phyloP scores from a whole-genome alignment of 1,284 basidiomycete species.

The Ganoderma meredithae region DNA sequence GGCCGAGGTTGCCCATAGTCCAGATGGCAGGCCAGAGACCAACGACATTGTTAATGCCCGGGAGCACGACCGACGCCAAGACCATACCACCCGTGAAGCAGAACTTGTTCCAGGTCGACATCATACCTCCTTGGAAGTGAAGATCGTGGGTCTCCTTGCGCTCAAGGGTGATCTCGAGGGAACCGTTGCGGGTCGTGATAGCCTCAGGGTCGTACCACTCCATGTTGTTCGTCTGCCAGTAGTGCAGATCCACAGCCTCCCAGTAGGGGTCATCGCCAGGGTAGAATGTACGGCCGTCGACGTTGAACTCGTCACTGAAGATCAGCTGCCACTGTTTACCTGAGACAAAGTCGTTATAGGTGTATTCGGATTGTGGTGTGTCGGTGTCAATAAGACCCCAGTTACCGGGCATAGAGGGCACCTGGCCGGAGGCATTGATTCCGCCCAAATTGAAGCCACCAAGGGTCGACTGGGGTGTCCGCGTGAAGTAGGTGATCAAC shows the following conservation, averaged over 20 bases:
- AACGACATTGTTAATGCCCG: constrained; percentile 67
- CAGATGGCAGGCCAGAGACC: constrained; percentile 66
- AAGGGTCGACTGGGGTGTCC: constrained; percentile 53
- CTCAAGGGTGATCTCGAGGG: constrained; percentile 81
- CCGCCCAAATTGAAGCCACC: constrained; percentile 86
- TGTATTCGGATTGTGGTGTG: constrained; percentile 71
- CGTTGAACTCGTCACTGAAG: constrained; percentile 92
- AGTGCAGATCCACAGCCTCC: constrained; percentile 76
- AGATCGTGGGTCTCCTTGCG: constrained; percentile 75
- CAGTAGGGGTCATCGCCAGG: constrained; percentile 68
- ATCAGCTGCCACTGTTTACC: constrained; percentile 67
- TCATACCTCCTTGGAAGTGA: constrained; percentile 76
- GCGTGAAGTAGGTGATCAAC: constrained; percentile 74
- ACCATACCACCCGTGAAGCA: constrained; percentile 92
- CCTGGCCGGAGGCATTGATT: constrained; percentile 83
- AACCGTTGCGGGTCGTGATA: constrained; percentile 80
- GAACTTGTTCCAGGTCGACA: constrained; percentile 90
- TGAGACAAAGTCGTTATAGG: constrained; percentile 63
- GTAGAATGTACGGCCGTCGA: constrained; percentile 83
- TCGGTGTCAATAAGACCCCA: constrained; percentile 80
- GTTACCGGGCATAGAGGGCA: constrained; percentile 65
- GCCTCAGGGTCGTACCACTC: constrained; percentile 84
- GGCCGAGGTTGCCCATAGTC: constrained; percentile 65
- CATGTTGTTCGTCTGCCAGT: constrained; percentile 67
- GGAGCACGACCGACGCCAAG: constrained; percentile 77